Evolutionary conservation across 768 basidiomycete genomes (phyloP).

Genomic region (Lactarius vividus): DNA sequence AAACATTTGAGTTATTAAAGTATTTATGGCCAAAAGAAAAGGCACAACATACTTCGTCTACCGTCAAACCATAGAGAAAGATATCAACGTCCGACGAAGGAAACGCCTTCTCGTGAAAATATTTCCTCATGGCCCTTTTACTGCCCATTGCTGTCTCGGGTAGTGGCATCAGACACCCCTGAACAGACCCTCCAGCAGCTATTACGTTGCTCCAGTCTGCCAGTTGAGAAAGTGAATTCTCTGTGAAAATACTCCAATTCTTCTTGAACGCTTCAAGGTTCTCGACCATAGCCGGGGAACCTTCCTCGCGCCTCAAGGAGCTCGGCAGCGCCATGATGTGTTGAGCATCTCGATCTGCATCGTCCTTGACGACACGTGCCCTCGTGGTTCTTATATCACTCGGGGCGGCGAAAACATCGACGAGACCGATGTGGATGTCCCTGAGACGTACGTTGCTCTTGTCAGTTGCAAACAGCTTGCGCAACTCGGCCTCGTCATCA

Average conservation of each 20-base stretch:
- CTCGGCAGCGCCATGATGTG: constrained; percentile 55
- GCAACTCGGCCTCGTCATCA: constrained; percentile 53
- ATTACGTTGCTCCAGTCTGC: constrained; percentile 62
- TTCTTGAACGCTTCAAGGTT: constrained; percentile 57
- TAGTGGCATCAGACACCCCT: constrained; percentile 54
- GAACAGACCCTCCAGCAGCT: constrained; percentile 60
- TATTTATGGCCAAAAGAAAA: not conserved
- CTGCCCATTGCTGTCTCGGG: constrained; percentile 47
- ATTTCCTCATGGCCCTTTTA: constrained; percentile 56
- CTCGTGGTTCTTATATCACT: constrained; percentile 48
- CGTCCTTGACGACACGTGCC: constrained; percentile 46
- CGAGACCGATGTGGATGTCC: constrained; percentile 54
- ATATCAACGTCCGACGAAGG: constrained; percentile 64
- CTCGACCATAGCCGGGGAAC: constrained; percentile 47
- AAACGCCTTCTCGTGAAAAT: constrained; percentile 53
- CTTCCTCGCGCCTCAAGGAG: constrained; percentile 46
- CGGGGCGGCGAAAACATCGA: constrained; percentile 56
- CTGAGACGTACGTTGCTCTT: constrained; percentile 44
- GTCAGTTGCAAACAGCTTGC: constrained; percentile 56
- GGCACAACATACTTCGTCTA: constrained; percentile 44
- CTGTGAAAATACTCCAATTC: constrained; percentile 63
- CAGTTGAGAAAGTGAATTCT: constrained; percentile 58
- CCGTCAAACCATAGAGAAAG: constrained; percentile 58
- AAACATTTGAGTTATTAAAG: not conserved
- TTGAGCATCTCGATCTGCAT: constrained; percentile 45